phyloP scores from a whole-genome alignment of 2,329 filamentous ascomycete species.

The Sordariomycetes sp. region DNA sequence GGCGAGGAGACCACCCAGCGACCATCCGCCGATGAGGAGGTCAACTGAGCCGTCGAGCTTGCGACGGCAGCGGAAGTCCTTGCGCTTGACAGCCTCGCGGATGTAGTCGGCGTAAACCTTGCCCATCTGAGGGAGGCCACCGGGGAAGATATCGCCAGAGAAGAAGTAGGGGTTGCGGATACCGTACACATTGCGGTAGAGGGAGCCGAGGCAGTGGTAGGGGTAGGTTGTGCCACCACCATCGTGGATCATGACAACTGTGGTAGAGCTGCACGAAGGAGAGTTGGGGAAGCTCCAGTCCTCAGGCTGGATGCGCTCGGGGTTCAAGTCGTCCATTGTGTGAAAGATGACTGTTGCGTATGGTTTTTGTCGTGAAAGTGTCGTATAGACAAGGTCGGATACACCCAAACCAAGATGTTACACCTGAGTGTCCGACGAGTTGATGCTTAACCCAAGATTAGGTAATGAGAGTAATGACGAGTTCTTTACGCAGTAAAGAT shows the following conservation, averaged over 20 bases:
- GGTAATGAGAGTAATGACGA: not conserved
- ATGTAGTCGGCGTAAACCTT: conserved; percentile 38
- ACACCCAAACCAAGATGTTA: no score
- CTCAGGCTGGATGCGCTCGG: conserved; percentile 23
- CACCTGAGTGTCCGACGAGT: not conserved
- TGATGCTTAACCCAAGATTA: not conserved
- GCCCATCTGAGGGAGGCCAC: conserved; percentile 47
- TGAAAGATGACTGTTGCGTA: not conserved
- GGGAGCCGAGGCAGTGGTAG: conserved; percentile 42
- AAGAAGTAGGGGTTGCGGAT: conserved; percentile 46
- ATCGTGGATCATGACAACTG: conserved; percentile 50
- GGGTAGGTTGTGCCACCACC: conserved; percentile 51
- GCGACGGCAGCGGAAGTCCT: conserved; percentile 16
- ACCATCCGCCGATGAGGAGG: conserved; percentile 47
- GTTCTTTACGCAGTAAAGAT: not conserved
- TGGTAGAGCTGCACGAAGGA: conserved; percentile 18
- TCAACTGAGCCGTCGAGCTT: conserved; percentile 18
- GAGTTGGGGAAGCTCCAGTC: conserved; percentile 15
- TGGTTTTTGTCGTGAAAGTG: not conserved
- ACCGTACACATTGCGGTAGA: conserved; percentile 41
- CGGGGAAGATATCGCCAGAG: conserved; percentile 35
- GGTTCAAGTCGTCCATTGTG: conserved; percentile 15
- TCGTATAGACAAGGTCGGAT: not conserved
- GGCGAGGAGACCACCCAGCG: conserved; percentile 41
- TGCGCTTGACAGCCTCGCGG: conserved; percentile 20